Evolutionary conservation across 2,329 filamentous ascomycete genomes (phyloP).

Genomic region (Fonsecaea multimorphosa): DNA sequence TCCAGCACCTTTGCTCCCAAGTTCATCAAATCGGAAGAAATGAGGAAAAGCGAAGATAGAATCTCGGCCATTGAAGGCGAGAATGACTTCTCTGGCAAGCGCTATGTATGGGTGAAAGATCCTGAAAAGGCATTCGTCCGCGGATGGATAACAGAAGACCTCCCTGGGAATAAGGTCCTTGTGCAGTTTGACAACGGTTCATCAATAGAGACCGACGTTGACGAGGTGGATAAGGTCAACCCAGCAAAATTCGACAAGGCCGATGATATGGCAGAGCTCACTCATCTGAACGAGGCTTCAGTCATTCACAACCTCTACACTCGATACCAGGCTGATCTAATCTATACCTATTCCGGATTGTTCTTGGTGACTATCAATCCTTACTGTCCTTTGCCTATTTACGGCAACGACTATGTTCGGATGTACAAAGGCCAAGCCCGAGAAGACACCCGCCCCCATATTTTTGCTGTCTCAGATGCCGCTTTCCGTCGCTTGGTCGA

Average conservation of each 20-base stretch:
- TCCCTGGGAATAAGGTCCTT: constrained; percentile 70
- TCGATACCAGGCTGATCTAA: constrained; percentile 93
- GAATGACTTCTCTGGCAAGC: constrained; percentile 97
- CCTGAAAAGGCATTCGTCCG: constrained; percentile 85
- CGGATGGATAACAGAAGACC: constrained; percentile 87
- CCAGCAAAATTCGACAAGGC: constrained; percentile 99
- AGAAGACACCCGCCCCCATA: constrained; percentile 95
- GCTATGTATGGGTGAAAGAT: constrained; percentile 97
- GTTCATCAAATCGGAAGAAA: constrained; percentile 89
- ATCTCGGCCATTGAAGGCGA: constrained; percentile 86
- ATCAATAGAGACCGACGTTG: constrained; percentile 83
- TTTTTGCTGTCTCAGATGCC: constrained; percentile 96
- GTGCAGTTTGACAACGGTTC: constrained; percentile 94
- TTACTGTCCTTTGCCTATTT: constrained; percentile 92
- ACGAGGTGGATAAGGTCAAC: constrained; percentile 97
- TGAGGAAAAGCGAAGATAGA: constrained; percentile 63
- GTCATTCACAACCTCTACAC: constrained; percentile 97
- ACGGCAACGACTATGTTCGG: constrained; percentile 94
- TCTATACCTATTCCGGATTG: constrained; percentile 95
- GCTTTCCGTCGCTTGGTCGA: constrained; percentile 95
- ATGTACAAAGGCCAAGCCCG: constrained; percentile 93
- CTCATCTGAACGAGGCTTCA: constrained; percentile 95
- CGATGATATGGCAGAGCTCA: constrained; percentile 98
- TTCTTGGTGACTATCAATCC: constrained; percentile 98
- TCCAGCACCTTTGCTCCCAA: constrained; percentile 88